Conservation (phyloP, 2,329 filamentous ascomycete species). For the Colletotrichum sp. region DNA sequence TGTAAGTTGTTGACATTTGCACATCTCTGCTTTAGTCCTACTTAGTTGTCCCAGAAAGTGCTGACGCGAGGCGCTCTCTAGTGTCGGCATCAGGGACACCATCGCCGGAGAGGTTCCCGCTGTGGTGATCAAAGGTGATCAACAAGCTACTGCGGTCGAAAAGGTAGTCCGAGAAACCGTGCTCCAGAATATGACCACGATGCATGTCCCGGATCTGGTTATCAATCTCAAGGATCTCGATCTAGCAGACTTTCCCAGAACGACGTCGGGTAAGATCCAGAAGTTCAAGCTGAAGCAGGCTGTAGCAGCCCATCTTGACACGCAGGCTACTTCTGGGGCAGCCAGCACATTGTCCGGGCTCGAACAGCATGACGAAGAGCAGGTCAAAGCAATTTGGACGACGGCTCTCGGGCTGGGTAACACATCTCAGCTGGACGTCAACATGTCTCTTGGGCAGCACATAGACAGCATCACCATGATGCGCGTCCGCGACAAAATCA, state of each 20-base stretch:
- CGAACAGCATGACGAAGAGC: neutral
- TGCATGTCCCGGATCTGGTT: neutral
- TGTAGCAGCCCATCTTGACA: neutral
- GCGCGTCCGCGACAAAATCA: neutral
- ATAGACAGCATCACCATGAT: neutral
- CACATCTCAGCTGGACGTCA: neutral
- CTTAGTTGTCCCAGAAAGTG: fast-evolving
- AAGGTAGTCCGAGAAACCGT: neutral
- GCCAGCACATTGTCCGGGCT: fast-evolving
- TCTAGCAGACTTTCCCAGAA: neutral
- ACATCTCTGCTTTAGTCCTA: neutral
- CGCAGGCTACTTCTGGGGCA: neutral
- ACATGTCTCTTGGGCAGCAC: neutral
- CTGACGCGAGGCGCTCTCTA: neutral
- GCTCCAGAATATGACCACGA: neutral
- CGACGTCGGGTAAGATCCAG: neutral
- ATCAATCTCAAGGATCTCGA: neutral
- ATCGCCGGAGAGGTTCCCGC: neutral
- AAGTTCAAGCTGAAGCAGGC: neutral
- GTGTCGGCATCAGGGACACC: neutral
- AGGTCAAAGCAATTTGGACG: neutral
- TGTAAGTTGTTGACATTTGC: neutral
- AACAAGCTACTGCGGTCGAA: neutral
- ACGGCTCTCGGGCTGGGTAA: neutral
- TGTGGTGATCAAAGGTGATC: neutral